Percentiles rank a stretch among this genome's conserved stretches.
Evolutionary conservation across 2,329 filamentous ascomycete genomes (phyloP).

Genomic region (Stagonosporopsis rhizophila): DNA sequence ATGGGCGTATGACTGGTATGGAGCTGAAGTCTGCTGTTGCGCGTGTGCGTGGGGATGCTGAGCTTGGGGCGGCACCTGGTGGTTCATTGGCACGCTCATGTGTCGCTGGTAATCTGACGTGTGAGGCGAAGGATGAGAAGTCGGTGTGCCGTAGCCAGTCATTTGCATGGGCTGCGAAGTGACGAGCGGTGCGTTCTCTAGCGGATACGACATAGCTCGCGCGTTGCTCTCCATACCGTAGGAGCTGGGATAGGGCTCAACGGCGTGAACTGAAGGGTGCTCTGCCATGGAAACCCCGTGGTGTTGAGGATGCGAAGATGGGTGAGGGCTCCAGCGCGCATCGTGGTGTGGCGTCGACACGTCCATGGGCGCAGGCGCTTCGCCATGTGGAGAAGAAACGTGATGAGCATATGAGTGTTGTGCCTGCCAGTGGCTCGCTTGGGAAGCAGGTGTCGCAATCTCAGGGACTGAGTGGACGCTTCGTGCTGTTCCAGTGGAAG

Average conservation of each 20-base stretch:
- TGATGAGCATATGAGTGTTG: constrained; percentile 45
- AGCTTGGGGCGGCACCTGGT: constrained; percentile 37
- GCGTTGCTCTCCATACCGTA: constrained; percentile 49
- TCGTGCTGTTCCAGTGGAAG: constrained; percentile 48
- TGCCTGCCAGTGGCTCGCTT: constrained; percentile 47
- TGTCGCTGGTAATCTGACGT: constrained; percentile 48
- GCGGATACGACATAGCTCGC: constrained; percentile 49
- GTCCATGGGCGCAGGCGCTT: constrained; percentile 40
- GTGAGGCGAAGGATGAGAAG: constrained; percentile 47
- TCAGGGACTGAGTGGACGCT: constrained; percentile 48
- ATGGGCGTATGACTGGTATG: constrained; percentile 41
- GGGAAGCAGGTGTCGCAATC: constrained; percentile 46
- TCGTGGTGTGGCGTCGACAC: constrained; percentile 39
- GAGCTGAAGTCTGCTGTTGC: constrained; percentile 38
- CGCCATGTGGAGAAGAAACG: constrained; percentile 46
- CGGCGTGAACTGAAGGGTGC: constrained; percentile 40
- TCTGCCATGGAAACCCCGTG: constrained; percentile 44
- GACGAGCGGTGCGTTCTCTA: constrained; percentile 47
- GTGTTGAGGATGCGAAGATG: constrained; percentile 42
- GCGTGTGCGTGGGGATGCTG: constrained; percentile 31
- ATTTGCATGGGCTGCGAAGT: constrained; percentile 48
- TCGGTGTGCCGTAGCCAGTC: constrained; percentile 48
- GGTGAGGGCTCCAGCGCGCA: constrained; percentile 45
- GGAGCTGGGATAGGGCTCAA: constrained; percentile 45
- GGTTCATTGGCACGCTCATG: constrained; percentile 47